Evolutionary conservation across 2,329 filamentous ascomycete genomes (phyloP).

Genomic region (Nannizzia gypsea): DNA sequence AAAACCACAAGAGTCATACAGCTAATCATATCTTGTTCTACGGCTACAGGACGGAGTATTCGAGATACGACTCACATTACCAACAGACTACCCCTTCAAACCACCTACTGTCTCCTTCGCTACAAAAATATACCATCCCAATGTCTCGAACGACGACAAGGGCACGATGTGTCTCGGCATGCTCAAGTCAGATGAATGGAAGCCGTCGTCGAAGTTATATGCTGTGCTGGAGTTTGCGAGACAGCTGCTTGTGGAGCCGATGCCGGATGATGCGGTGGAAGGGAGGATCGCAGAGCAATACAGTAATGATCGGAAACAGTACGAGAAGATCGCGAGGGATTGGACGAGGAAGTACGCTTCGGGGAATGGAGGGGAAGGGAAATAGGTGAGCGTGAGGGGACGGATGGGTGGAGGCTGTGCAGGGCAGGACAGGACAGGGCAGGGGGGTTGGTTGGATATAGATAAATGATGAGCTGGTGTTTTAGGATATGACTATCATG

Average conservation of each 20-base stretch:
- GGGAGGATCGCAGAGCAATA: constrained; percentile 75
- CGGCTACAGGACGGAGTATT: constrained; percentile 54
- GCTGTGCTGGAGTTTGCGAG: constrained; percentile 67
- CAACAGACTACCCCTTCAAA: constrained; percentile 98
- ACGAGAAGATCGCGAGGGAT: constrained; percentile 61
- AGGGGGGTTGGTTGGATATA: no score
- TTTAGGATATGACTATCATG: not conserved
- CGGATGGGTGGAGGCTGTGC: no score
- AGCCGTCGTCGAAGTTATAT: constrained; percentile 66
- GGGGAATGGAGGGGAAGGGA: constrained; percentile 13
- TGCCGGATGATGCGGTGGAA: constrained; percentile 84
- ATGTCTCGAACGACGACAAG: constrained; percentile 75
- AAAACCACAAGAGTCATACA: not conserved
- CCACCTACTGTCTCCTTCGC: constrained; percentile 96
- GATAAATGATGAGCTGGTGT: not conserved
- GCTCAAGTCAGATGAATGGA: constrained; percentile 81
- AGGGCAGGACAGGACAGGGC: no score
- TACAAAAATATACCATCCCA: constrained; percentile 97
- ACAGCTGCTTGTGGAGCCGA: constrained; percentile 64
- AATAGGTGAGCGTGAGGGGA: not conserved
- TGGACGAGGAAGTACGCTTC: constrained; percentile 64
- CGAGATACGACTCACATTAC: constrained; percentile 60
- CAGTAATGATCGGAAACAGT: constrained; percentile 53
- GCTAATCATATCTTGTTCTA: no score
- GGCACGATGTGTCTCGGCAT: constrained; percentile 78